Evolutionary conservation across 495 filamentous ascomycete species (phyloP).

Genomic region (Penicillium alfredii): DNA sequence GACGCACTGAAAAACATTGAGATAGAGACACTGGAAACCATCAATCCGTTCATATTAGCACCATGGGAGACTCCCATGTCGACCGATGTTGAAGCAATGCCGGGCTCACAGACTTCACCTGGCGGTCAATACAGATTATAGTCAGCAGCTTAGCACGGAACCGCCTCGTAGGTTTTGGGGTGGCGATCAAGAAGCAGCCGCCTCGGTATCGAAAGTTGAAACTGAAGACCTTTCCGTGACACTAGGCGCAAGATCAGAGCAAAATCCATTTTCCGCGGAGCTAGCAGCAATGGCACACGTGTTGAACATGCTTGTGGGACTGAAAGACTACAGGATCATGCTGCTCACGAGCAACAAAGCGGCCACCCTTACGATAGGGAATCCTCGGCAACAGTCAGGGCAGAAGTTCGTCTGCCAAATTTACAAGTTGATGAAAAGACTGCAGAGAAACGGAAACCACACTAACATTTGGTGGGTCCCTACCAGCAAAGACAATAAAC

Average conservation of each 20-base stretch:
- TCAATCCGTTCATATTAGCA: constrained; percentile 10
- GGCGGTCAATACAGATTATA: constrained; percentile 1
- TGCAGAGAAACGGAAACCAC: constrained; percentile 14
- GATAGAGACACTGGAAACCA: too few relatives aligned
- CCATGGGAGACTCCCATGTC: constrained; percentile 18
- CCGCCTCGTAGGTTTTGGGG: constrained; percentile 10
- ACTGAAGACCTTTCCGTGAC: constrained; percentile 3
- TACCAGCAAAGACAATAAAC: constrained; percentile 13
- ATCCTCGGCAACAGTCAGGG: too few relatives aligned
- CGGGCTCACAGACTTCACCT: neutral
- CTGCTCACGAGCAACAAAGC: constrained; percentile 15
- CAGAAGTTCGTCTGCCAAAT: constrained; percentile 13
- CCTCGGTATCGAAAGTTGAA: constrained; percentile 10
- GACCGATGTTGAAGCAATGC: neutral
- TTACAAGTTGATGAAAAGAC: constrained; percentile 19
- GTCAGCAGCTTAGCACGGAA: constrained; percentile 13
- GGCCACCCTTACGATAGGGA: too few relatives aligned
- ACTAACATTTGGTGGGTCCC: constrained; percentile 13
- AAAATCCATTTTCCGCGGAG: constrained; percentile 9
- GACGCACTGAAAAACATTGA: constrained; percentile 2
- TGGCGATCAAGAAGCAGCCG: constrained; percentile 8
- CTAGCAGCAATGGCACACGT: constrained; percentile 7
- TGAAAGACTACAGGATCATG: constrained; percentile 7
- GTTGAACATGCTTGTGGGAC: constrained; percentile 6
- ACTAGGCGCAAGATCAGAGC: constrained; percentile 11